Evolutionary conservation across 371 early-diverging fungal species (phyloP).

Genomic region (Capniomyces stellatus): DNA sequence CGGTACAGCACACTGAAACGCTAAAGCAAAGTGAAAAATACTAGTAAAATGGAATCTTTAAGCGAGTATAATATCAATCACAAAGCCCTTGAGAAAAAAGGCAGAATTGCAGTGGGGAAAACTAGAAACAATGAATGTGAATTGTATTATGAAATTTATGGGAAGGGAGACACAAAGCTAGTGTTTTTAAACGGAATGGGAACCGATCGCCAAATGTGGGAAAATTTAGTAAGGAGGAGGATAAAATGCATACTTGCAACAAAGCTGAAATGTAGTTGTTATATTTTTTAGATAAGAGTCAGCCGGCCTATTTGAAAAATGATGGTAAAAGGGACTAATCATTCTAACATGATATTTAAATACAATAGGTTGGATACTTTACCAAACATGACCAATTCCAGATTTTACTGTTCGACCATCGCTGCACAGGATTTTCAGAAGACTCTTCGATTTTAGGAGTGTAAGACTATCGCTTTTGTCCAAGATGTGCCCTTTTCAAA

Average conservation of each 20-base stretch:
- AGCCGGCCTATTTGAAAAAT: background rate
- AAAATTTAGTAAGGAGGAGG: slow-evolving; percentile 4
- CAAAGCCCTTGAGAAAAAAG: background rate
- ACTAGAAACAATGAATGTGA: background rate
- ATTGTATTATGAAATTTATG: slow-evolving; percentile 49
- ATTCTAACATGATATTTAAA: background rate
- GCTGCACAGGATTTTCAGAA: no score
- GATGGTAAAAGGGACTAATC: background rate
- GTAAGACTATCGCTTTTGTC: no score
- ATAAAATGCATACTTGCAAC: no score
- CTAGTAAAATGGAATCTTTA: slow-evolving; percentile 7
- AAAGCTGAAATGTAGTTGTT: no score
- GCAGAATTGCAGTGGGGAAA: background rate
- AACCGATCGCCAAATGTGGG: slow-evolving; percentile 23
- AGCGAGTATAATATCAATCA: background rate
- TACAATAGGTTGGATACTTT: slow-evolving; percentile 31
- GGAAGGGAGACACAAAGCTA: slow-evolving; percentile 34
- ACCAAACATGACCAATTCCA: no score
- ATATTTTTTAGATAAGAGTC: background rate
- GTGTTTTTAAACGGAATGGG: slow-evolving; percentile 33
- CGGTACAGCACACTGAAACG: no score
- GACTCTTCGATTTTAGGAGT: no score
- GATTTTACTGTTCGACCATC: no score
- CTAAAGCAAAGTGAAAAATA: no score
- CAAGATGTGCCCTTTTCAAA: no score